phyloP scores from a whole-genome alignment of 768 basidiomycete species.

The Lentinula aciculospora region DNA sequence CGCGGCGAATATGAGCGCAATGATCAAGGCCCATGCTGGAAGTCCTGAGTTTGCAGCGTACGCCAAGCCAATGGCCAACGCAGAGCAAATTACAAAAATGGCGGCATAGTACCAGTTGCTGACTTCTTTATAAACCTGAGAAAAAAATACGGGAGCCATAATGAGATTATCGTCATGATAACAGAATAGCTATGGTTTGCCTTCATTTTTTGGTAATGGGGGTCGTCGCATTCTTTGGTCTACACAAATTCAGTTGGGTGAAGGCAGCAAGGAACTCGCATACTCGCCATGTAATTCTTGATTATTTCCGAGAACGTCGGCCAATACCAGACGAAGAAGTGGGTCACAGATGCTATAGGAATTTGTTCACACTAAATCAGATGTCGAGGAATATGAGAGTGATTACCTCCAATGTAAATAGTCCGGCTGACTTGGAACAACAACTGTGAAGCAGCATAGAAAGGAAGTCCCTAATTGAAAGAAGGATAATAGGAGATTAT shows the following conservation, averaged over 20 bases:
- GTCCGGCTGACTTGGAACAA: slow-evolving; percentile 31
- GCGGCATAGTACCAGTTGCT: slow-evolving; percentile 30
- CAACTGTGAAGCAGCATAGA: slow-evolving; percentile 38
- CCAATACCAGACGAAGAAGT: slow-evolving; percentile 44
- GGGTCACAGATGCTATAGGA: slow-evolving; percentile 33
- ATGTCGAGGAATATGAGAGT: not conserved
- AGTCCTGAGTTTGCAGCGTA: slow-evolving; percentile 29
- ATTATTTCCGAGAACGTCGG: slow-evolving; percentile 31
- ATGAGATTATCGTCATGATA: not conserved
- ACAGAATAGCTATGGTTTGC: slow-evolving; percentile 7
- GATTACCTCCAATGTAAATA: slow-evolving; percentile 30
- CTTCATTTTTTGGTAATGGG: slow-evolving; percentile 33
- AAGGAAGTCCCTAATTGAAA: slow-evolving; percentile 25
- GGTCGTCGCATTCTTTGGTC: slow-evolving; percentile 29
- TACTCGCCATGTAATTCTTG: slow-evolving; percentile 19
- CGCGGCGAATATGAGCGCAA: slow-evolving; percentile 39
- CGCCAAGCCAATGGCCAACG: slow-evolving; percentile 26
- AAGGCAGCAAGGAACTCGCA: too few species aligned
- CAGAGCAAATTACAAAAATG: slow-evolving; percentile 24
- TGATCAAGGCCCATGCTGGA: slow-evolving; percentile 32
- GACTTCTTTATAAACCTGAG: slow-evolving; percentile 27
- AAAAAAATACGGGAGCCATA: not conserved
- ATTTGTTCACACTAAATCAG: not conserved
- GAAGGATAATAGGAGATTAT: too few species aligned
- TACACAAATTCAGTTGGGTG: slow-evolving; percentile 17